Conservation (phyloP, 2,329 filamentous ascomycete genomes). For the Zalaria obscura region DNA sequence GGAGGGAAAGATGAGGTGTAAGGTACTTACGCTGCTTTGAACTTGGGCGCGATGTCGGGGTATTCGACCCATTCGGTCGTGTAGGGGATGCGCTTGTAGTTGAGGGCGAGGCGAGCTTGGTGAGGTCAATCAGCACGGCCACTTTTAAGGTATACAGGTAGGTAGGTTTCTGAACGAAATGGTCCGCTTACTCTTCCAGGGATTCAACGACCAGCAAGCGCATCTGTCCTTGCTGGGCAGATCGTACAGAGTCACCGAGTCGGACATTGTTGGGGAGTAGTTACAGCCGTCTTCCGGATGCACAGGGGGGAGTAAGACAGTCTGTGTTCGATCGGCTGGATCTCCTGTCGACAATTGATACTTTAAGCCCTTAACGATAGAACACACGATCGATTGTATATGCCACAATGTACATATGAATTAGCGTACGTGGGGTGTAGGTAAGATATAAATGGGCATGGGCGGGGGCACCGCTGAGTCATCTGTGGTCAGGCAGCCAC, state of each 20-base stretch:
- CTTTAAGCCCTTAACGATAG: no score
- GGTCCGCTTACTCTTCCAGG: conserved; percentile 49
- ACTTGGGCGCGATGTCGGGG: conserved; percentile 44
- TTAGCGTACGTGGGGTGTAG: no score
- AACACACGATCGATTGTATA: no score
- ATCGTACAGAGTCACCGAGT: conserved; percentile 45
- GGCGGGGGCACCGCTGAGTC: no score
- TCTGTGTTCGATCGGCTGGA: no score
- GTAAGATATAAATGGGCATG: no score
- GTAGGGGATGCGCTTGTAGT: conserved; percentile 55
- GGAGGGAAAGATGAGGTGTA: background rate
- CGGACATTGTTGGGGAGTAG: conserved; percentile 8
- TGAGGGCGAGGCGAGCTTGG: conserved; percentile 50
- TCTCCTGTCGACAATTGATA: no score
- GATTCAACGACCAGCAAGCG: conserved; percentile 50
- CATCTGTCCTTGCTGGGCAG: conserved; percentile 39
- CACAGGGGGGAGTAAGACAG: no score
- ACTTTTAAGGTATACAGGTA: conserved; percentile 2
- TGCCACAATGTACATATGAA: no score
- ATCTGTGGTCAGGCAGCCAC: no score
- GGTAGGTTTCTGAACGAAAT: conserved; percentile 1
- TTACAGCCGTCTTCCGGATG: no score
- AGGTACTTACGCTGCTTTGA: conserved; percentile 31
- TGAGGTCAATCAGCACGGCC: conserved; percentile 39
- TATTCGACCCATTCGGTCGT: conserved; percentile 58